Evolutionary conservation across 2,329 filamentous ascomycete species (phyloP).

Genomic region (Macrophomina pseudophaseolina): DNA sequence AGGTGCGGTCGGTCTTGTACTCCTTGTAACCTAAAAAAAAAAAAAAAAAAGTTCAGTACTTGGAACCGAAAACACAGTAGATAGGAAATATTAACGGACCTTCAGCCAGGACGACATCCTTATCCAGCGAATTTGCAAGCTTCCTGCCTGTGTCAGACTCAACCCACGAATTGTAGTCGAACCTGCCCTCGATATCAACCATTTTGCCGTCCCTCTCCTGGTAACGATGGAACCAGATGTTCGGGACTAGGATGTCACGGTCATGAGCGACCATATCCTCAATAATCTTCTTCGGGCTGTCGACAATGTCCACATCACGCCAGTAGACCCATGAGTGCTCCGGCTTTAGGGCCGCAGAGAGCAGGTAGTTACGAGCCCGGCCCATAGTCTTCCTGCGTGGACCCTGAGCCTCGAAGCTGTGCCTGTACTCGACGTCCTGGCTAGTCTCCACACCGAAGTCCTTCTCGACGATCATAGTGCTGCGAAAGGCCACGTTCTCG

Average conservation of each 20-base stretch:
- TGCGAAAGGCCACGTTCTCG: slow-evolving; percentile 83
- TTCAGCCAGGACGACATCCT: slow-evolving; percentile 85
- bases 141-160: slow-evolving; percentile 85
- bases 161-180: slow-evolving; percentile 99
- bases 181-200: slow-evolving; percentile 89
- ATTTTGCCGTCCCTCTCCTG: slow-evolving; percentile 65
- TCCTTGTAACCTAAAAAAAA: slow-evolving; percentile 80
- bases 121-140: slow-evolving; percentile 73
- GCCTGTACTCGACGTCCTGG: slow-evolving; percentile 81
- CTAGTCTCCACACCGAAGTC: slow-evolving; percentile 79
- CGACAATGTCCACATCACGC: slow-evolving; percentile 95
- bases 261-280: slow-evolving; percentile 97
- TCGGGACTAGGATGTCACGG: slow-evolving; percentile 90
- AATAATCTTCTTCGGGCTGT: slow-evolving; percentile 83
- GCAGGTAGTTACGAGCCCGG: slow-evolving; percentile 87
- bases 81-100: slow-evolving; percentile 55
- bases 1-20: slow-evolving; percentile 85
- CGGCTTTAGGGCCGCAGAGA: slow-evolving; percentile 81
- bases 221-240: slow-evolving; percentile 97
- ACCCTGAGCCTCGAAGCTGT: slow-evolving; percentile 85
- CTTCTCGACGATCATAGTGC: slow-evolving; percentile 85
- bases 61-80: neutral
- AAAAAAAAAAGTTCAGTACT: neutral
- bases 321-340: slow-evolving; percentile 99
- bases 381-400: slow-evolving; percentile 91